phyloP scores from a whole-genome alignment of 495 filamentous ascomycete species.

The Penicillium steckii region DNA sequence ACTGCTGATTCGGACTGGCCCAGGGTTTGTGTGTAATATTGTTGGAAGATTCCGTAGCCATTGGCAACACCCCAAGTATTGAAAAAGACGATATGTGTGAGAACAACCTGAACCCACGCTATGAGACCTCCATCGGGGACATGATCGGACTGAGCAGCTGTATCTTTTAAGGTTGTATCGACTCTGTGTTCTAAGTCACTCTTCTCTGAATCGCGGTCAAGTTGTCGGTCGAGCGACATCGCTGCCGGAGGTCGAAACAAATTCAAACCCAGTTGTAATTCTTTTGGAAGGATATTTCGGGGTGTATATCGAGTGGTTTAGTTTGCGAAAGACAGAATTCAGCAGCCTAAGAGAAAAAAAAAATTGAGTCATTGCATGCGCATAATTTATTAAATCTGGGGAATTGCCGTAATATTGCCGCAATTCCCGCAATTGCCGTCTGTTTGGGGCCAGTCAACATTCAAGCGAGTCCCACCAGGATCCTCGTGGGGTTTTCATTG shows the following conservation, averaged over 20 bases:
- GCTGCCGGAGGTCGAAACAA: background rate
- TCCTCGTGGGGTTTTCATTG: too few species aligned
- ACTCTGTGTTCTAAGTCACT: background rate
- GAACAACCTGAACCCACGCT: background rate
- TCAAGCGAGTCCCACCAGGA: too few species aligned
- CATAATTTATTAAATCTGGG: background rate
- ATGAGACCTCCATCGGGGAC: background rate
- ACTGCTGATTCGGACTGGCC: slow-evolving; percentile 27
- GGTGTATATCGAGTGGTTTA: background rate
- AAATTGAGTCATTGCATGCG: background rate
- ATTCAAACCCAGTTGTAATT: background rate
- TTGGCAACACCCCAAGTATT: slow-evolving; percentile 39
- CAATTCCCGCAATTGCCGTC: background rate
- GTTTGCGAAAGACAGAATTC: background rate
- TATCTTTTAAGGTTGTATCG: too few species aligned
- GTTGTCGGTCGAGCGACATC: background rate
- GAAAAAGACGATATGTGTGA: background rate
- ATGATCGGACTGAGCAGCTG: background rate
- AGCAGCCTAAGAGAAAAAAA: background rate
- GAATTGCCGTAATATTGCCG: background rate
- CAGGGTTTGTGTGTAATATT: slow-evolving; percentile 37
- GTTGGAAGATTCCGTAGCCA: slow-evolving; percentile 49
- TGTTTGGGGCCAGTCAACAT: too few species aligned
- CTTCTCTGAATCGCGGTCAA: background rate
- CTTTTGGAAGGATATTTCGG: background rate